These are phyloP conservation scores for Neofusicoccum sp. DNA, from an alignment of 2,329 filamentous ascomycete species.

Conservation along the genomic window DNA sequence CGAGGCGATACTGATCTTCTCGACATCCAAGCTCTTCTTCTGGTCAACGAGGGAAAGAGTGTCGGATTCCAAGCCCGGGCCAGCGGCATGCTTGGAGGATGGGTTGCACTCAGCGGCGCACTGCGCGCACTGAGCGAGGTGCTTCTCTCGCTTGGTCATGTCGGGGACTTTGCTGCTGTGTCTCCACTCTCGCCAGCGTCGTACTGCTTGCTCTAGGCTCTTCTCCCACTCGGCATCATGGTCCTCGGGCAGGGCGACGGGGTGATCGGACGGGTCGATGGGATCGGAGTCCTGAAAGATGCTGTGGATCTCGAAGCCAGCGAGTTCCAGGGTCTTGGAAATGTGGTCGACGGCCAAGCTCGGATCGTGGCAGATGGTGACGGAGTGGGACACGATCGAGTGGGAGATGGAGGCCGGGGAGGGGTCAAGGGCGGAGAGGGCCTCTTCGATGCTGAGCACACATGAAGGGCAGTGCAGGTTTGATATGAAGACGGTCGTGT, in stretches of 20 bases:
- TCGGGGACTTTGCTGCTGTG: constrained; percentile 21
- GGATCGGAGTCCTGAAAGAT: constrained; percentile 38
- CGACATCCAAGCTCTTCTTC: not conserved
- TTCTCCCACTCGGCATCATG: constrained; percentile 29
- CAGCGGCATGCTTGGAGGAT: constrained; percentile 5
- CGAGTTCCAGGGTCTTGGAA: constrained; percentile 50
- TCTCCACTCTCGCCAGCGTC: constrained; percentile 27
- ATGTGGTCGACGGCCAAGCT: constrained; percentile 43
- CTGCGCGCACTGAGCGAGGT: constrained; percentile 36
- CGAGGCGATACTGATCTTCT: constrained; percentile 13
- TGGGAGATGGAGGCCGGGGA: constrained; percentile 60
- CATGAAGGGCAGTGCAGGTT: constrained; percentile 80
- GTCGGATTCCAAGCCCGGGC: constrained; percentile 1
- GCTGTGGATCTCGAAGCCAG: constrained; percentile 59
- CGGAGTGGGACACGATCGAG: constrained; percentile 69
- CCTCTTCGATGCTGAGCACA: constrained; percentile 62
- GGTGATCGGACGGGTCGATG: constrained; percentile 17
- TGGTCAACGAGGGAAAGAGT: not conserved
- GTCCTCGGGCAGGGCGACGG: constrained; percentile 5
- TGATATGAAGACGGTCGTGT: constrained; percentile 63
- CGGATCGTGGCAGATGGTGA: constrained; percentile 58
- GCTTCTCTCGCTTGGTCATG: constrained; percentile 32
- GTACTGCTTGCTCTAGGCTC: constrained; percentile 37
- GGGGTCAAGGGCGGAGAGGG: constrained; percentile 51
- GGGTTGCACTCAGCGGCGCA: constrained; percentile 29